Conservation (phyloP, 495 filamentous ascomycete genomes). For the Penicillium pancosmium region DNA sequence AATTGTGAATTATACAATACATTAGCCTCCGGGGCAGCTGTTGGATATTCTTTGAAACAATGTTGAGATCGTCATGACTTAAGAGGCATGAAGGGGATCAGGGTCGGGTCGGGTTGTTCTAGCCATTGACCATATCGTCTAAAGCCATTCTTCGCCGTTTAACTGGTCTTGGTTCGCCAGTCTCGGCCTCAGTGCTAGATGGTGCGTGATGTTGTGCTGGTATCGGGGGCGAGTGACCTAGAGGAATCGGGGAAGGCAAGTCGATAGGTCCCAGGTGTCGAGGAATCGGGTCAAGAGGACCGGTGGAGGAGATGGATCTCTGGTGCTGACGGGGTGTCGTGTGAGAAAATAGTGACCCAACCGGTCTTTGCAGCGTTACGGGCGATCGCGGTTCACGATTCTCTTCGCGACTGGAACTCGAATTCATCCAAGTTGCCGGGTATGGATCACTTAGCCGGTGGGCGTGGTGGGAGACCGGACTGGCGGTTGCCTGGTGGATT, state of each 20-base stretch:
- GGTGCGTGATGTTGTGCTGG: constrained; percentile 23
- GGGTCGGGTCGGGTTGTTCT: not conserved
- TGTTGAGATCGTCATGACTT: not conserved
- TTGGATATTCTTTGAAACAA: constrained; percentile 9
- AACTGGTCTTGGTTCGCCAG: constrained; percentile 58
- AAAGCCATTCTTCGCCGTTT: constrained; percentile 68
- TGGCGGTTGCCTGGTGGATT: constrained; percentile 40
- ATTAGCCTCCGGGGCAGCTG: constrained; percentile 24
- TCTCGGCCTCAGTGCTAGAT: constrained; percentile 25
- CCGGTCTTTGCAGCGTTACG: constrained; percentile 23
- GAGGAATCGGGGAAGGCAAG: constrained; percentile 22
- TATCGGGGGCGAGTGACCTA: constrained; percentile 22
- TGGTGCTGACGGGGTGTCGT: constrained; percentile 20
- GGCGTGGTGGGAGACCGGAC: constrained; percentile 29
- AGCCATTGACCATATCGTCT: constrained; percentile 53
- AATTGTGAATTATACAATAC: constrained; percentile 32
- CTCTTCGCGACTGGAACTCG: constrained; percentile 27
- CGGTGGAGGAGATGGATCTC: constrained; percentile 28
- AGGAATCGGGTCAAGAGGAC: constrained; percentile 27
- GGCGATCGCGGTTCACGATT: constrained; percentile 27
- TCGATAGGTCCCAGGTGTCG: constrained; percentile 29
- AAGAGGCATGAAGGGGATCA: constrained; percentile 8
- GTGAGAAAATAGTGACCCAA: constrained; percentile 36
- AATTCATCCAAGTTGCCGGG: constrained; percentile 31
- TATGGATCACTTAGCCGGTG: constrained; percentile 48